Evolutionary conservation across 352 stramenopile genomes (phyloP).

Genomic region (Phytophthora tubulina): DNA sequence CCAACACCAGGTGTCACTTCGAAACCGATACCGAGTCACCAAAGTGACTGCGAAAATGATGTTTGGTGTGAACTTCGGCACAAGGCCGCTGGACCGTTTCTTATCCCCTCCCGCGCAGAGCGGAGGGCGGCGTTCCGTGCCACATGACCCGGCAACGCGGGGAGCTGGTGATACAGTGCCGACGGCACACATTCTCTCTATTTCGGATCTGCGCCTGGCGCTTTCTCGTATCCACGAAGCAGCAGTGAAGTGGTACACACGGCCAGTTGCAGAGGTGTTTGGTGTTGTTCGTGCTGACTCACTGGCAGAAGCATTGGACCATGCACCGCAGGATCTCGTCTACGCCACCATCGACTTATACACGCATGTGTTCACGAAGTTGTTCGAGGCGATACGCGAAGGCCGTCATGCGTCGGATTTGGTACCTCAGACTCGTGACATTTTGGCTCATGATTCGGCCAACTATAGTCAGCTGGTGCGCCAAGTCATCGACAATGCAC

Average conservation of each 20-base stretch:
- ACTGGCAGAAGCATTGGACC: not conserved
- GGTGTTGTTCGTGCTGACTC: not conserved
- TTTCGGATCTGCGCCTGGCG: not conserved
- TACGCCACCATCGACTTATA: slow-evolving; percentile 6
- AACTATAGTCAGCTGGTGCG: not conserved
- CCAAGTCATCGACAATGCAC: slow-evolving; percentile 1
- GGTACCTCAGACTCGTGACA: not conserved
- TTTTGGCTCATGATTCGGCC: not conserved
- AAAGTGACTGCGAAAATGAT: slow-evolving; percentile 24
- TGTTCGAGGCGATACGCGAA: not conserved
- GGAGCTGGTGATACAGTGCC: not conserved
- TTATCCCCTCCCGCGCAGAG: not conserved
- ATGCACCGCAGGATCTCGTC: not conserved
- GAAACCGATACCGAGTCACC: not conserved
- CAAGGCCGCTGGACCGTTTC: slow-evolving; percentile 5
- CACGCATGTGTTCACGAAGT: not conserved
- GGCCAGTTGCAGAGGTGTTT: not conserved
- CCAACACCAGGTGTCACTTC: not conserved
- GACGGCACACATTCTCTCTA: not conserved
- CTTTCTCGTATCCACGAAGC: not conserved
- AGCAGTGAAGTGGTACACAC: slow-evolving; percentile 6
- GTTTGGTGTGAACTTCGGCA: slow-evolving; percentile 10
- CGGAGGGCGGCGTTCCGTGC: not conserved
- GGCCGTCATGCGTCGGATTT: too few relatives aligned
- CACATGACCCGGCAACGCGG: not conserved